Evolutionary conservation across 371 early-diverging fungal genomes (phyloP).

Genomic region (Rhizomucor pusillus): DNA sequence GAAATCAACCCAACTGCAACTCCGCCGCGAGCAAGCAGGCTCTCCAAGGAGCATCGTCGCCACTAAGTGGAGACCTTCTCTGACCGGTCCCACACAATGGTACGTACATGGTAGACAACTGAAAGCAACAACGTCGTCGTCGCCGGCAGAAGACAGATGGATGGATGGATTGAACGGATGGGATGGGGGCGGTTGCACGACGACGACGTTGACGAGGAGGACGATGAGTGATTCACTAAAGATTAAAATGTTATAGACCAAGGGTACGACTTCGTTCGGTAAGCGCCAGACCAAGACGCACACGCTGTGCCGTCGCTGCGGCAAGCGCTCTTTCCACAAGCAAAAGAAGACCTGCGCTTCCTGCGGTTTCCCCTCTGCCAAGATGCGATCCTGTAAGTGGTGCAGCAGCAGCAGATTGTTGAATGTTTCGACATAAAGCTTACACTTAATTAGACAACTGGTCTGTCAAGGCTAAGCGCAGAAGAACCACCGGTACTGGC

Average conservation of each 20-base stretch:
- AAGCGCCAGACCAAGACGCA: slow-evolving; percentile 99
- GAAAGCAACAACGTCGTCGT: background rate
- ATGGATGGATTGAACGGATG: background rate
- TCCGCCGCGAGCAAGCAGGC: no score
- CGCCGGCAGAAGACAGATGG: slow-evolving; percentile 1
- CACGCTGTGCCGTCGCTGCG: slow-evolving; percentile 98
- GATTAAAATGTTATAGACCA: slow-evolving; percentile 74
- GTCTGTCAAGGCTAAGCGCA: slow-evolving; percentile 92
- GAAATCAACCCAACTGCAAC: no score
- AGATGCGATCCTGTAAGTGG: slow-evolving; percentile 87
- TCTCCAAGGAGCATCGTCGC: no score
- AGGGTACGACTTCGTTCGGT: slow-evolving; percentile 99
- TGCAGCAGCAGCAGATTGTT: no score
- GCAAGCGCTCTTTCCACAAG: slow-evolving; percentile 97
- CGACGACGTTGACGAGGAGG: no score
- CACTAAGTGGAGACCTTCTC: no score
- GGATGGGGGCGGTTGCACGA: no score
- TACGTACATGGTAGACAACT: background rate
- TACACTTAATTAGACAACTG: slow-evolving; percentile 68
- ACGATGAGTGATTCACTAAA: no score
- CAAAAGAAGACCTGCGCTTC: slow-evolving; percentile 98
- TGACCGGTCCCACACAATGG: background rate
- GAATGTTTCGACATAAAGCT: background rate
- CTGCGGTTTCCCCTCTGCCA: slow-evolving; percentile 98
- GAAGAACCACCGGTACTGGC: slow-evolving; percentile 98